Evolutionary conservation across 495 filamentous ascomycete species (phyloP).

Genomic region (Lasiosphaeria miniovina): DNA sequence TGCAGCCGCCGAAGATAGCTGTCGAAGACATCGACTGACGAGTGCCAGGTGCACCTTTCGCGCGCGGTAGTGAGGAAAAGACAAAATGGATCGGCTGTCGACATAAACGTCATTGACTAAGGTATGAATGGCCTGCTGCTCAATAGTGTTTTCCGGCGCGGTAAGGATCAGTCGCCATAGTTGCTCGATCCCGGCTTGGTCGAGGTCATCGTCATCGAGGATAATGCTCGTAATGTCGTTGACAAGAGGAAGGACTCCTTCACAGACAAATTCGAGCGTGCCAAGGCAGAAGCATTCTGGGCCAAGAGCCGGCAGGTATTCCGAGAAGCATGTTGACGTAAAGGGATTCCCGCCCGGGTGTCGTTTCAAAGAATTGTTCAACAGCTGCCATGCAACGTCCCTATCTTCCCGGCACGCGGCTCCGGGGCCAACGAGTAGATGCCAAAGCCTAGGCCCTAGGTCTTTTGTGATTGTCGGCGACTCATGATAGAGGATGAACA

Average conservation of each 20-base stretch:
- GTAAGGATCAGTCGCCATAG: constrained; percentile 81
- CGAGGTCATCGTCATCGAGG: constrained; percentile 41
- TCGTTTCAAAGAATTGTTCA: constrained; percentile 51
- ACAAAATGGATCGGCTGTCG: constrained; percentile 44
- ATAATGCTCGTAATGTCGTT: constrained; percentile 36
- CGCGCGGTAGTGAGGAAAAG: constrained; percentile 43
- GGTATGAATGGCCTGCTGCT: constrained; percentile 60
- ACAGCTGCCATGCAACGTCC: constrained; percentile 62
- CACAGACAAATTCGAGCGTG: constrained; percentile 62
- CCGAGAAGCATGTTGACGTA: constrained; percentile 60
- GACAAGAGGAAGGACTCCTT: constrained; percentile 38
- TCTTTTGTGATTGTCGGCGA: constrained; percentile 59
- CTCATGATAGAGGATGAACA: constrained; percentile 53
- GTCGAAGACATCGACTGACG: constrained; percentile 71
- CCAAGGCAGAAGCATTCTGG: constrained; percentile 65
- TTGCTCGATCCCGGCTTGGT: constrained; percentile 63
- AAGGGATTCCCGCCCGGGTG: constrained; percentile 56
- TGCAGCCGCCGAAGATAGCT: constrained; percentile 67
- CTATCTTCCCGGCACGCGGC: constrained; percentile 55
- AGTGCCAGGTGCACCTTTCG: constrained; percentile 70
- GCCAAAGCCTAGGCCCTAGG: constrained; percentile 63
- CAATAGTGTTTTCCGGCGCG: constrained; percentile 66
- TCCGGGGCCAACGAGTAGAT: constrained; percentile 59
- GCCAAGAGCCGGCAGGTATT: constrained; percentile 62
- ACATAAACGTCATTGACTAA: constrained; percentile 73